A percentile compares a stretch with the other conserved stretches of the same genome.
Conservation (phyloP, 2,329 filamentous ascomycete genomes). For the Colletotrichum sp. region DNA sequence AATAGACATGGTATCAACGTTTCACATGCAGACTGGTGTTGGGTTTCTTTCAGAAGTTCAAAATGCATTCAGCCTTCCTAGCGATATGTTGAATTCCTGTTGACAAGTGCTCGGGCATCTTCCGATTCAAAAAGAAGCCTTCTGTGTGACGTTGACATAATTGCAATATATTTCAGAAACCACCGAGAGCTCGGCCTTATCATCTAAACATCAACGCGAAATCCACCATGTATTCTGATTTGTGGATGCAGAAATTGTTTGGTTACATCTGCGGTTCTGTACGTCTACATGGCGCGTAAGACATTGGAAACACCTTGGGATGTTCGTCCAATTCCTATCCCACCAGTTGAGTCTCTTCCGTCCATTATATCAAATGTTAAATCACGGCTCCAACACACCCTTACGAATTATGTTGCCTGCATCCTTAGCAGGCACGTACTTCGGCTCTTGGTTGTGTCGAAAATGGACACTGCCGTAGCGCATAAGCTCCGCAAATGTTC, state of each 20-base stretch:
- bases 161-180: neutral
- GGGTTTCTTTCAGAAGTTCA: neutral
- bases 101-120: neutral
- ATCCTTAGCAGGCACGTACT: neutral
- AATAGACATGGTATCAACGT: neutral
- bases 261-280: neutral
- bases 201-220: neutral
- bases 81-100: neutral
- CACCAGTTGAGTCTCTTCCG: neutral
- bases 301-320: neutral
- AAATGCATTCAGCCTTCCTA: neutral
- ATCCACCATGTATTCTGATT: accelerated
- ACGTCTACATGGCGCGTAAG: neutral
- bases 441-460: neutral
- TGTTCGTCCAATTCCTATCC: accelerated
- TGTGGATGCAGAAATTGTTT: accelerated
- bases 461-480: neutral
- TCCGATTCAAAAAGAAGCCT: neutral
- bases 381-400: neutral
- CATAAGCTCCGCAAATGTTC: conserved; percentile 2
- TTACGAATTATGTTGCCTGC: neutral
- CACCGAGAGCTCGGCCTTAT: neutral
- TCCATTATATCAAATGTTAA: neutral
- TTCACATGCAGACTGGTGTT: neutral
- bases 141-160: neutral